phyloP scores from a whole-genome alignment of 2,329 filamentous ascomycete species.

The Rhynchosporium secalis region DNA sequence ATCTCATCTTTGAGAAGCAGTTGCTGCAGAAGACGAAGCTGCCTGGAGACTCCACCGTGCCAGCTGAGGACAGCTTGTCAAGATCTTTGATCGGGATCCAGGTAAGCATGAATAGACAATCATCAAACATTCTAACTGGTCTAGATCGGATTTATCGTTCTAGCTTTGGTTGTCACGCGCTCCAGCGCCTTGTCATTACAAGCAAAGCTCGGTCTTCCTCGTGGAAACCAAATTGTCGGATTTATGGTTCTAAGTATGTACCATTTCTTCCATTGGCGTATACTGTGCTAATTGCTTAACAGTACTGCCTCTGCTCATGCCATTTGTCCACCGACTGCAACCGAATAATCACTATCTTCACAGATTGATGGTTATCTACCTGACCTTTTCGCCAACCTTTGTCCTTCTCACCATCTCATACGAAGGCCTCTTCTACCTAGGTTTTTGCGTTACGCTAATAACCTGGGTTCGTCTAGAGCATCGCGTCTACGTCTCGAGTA shows the following conservation, averaged over 20 bases:
- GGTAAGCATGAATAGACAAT: slow-evolving; percentile 43
- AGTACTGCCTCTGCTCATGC: slow-evolving; percentile 76
- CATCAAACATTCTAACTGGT: slow-evolving; percentile 36
- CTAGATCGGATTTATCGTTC: slow-evolving; percentile 68
- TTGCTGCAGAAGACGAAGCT: slow-evolving; percentile 34
- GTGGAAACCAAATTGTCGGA: slow-evolving; percentile 83
- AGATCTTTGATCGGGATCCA: slow-evolving; percentile 66
- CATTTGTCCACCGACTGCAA: slow-evolving; percentile 76
- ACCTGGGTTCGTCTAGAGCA: slow-evolving; percentile 94
- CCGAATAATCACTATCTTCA: slow-evolving; percentile 89
- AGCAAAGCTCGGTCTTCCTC: slow-evolving; percentile 78
- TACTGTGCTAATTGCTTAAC: slow-evolving; percentile 9
- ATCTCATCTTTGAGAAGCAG: slow-evolving; percentile 74
- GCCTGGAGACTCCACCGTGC: slow-evolving; percentile 29
- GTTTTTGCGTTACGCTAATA: slow-evolving; percentile 78
- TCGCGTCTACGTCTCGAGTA: slow-evolving; percentile 56
- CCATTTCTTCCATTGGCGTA: slow-evolving; percentile 17
- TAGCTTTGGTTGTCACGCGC: slow-evolving; percentile 83
- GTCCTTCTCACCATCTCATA: slow-evolving; percentile 97
- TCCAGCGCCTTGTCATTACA: slow-evolving; percentile 85
- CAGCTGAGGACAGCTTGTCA: slow-evolving; percentile 51
- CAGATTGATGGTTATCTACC: slow-evolving; percentile 82
- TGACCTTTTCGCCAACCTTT: slow-evolving; percentile 90
- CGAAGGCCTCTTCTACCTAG: slow-evolving; percentile 93
- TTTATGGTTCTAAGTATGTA: slow-evolving; percentile 73